These are phyloP conservation scores for Penicillium tannophilum DNA, from an alignment of 495 filamentous ascomycete genomes.

Conservation along the genomic window DNA sequence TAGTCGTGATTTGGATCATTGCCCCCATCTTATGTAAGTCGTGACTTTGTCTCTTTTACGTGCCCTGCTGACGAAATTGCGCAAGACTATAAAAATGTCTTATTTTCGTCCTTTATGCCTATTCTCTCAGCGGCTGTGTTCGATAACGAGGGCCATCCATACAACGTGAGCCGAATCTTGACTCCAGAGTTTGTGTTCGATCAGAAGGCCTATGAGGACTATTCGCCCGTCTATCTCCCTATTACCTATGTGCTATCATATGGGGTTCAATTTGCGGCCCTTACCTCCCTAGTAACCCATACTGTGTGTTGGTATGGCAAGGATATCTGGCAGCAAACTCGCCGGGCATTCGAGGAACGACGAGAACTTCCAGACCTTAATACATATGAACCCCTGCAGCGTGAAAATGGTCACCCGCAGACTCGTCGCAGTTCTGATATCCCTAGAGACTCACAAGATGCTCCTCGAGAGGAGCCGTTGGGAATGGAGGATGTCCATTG, in stretches of 20 bases:
- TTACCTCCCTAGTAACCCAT: slow-evolving; percentile 57
- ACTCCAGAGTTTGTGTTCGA: slow-evolving; percentile 76
- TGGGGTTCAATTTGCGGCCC: slow-evolving; percentile 77
- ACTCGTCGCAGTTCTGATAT: slow-evolving; percentile 16
- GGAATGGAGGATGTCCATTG: slow-evolving; percentile 60
- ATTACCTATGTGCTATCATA: slow-evolving; percentile 84
- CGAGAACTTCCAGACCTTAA: slow-evolving; percentile 23
- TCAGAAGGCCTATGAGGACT: slow-evolving; percentile 68
- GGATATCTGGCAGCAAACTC: slow-evolving; percentile 34
- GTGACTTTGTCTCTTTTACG: neutral
- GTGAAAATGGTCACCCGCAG: slow-evolving; percentile 6
- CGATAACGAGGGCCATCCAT: slow-evolving; percentile 77
- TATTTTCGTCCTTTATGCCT: slow-evolving; percentile 78
- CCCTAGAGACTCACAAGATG: slow-evolving; percentile 22
- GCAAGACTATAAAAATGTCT: slow-evolving; percentile 68
- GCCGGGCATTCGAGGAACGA: slow-evolving; percentile 31
- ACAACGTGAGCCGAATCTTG: slow-evolving; percentile 76
- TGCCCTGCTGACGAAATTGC: neutral
- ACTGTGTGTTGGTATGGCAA: slow-evolving; percentile 32
- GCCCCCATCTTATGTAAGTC: slow-evolving; percentile 65
- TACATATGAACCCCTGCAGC: slow-evolving; percentile 26
- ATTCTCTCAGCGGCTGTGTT: slow-evolving; percentile 74
- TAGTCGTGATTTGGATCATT: slow-evolving; percentile 80
- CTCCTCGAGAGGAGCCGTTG: slow-evolving; percentile 20
- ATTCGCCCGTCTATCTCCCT: slow-evolving; percentile 79